Conservation (phyloP, 257 asterid genomes). For the Linaria vulgaris region DNA sequence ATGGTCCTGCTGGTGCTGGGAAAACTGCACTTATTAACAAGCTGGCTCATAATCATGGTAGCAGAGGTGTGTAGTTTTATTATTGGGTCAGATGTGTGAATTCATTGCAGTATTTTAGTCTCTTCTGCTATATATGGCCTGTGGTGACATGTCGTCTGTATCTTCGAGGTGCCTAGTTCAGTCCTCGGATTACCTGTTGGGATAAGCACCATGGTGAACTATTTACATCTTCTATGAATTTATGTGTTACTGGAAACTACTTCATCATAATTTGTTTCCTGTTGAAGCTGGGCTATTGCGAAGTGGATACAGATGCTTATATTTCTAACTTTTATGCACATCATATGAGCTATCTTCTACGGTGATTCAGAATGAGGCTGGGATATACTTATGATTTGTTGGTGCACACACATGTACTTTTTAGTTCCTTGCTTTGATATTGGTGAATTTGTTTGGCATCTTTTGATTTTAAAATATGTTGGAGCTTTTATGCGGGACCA, state of each 20-base stretch:
- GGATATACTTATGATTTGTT: not conserved
- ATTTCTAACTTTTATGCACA: not conserved
- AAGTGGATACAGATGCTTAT: not conserved
- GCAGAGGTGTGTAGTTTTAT: slow-evolving; percentile 50
- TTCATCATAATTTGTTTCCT: not conserved
- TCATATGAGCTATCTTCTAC: not conserved
- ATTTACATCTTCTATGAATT: not conserved
- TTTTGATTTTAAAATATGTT: not conserved
- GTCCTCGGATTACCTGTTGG: not conserved
- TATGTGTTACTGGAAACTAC: not conserved
- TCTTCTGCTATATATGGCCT: not conserved
- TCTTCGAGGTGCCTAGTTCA: not conserved
- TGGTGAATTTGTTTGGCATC: slow-evolving; percentile 19
- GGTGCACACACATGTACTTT: not conserved
- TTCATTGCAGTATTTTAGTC: not conserved
- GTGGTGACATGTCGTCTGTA: slow-evolving; percentile 4
- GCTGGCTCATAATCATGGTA: slow-evolving; percentile 60
- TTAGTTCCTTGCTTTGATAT: slow-evolving; percentile 4
- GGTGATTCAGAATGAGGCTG: not conserved
- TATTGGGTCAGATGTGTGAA: not conserved
- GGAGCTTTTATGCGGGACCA: slow-evolving; percentile 4
- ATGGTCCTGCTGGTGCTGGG: slow-evolving; percentile 93
- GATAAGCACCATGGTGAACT: not conserved
- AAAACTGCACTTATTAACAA: slow-evolving; percentile 72
- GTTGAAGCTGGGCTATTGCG: not conserved